Conservation (phyloP, 192 early-diverging fungal species). For the Funneliformis geosporum region DNA sequence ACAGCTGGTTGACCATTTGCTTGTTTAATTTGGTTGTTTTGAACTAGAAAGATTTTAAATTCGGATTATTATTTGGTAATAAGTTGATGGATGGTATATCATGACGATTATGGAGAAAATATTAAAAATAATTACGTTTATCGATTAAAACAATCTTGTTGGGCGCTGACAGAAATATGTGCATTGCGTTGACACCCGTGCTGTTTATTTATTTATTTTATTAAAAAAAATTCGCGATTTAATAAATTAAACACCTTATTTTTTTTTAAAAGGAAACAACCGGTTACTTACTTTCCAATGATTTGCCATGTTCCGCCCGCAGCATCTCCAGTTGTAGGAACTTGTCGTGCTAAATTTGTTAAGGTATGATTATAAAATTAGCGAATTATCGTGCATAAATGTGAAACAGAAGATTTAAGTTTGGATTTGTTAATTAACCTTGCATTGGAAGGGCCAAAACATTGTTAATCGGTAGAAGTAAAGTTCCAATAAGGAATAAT, state of each 20-base stretch:
- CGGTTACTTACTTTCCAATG: not conserved
- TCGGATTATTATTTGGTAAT: too few species aligned
- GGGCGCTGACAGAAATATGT: not conserved
- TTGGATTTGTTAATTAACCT: not conserved
- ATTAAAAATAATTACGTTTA: not conserved
- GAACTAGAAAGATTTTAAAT: not conserved
- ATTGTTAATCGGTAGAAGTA: not conserved
- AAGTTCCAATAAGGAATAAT: not conserved
- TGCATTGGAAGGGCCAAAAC: not conserved
- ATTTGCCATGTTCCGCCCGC: not conserved
- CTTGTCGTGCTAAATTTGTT: not conserved
- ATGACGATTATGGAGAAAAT: not conserved
- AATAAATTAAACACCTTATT: too few species aligned
- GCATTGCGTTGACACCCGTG: not conserved
- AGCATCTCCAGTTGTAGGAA: not conserved
- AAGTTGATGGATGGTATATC: not conserved
- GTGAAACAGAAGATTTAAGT: not conserved
- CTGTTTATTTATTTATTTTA: too few species aligned
- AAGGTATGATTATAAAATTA: not conserved
- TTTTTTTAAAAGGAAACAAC: too few species aligned
- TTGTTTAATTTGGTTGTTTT: not conserved
- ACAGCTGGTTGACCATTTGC: not conserved
- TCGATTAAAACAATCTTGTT: not conserved
- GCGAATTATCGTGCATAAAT: not conserved
- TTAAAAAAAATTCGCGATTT: too few species aligned